Conservation (phyloP, 495 filamentous ascomycete species). For the Aspergillus kassunensis region DNA sequence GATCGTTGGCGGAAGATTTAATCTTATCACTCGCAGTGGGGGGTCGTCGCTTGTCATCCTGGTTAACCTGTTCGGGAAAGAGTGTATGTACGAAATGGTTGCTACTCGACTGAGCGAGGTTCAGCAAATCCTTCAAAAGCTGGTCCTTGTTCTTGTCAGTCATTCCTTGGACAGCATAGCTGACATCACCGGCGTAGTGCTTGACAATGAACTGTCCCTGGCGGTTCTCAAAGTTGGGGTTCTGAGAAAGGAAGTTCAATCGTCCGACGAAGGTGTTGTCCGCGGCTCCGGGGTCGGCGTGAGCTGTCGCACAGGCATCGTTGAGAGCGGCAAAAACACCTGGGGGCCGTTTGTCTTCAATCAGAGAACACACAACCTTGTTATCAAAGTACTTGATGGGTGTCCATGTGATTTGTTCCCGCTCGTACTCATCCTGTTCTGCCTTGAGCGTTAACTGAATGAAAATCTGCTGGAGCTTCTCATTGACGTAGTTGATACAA, state of each 20-base stretch:
- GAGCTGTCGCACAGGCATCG: constrained; percentile 94
- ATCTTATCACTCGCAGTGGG: constrained; percentile 98
- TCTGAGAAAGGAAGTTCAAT: constrained; percentile 79
- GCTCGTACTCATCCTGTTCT: constrained; percentile 96
- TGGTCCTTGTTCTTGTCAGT: constrained; percentile 99
- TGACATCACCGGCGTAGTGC: constrained; percentile 98
- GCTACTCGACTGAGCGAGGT: constrained; percentile 75
- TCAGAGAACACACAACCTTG: constrained; percentile 96
- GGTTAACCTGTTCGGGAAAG: constrained; percentile 92
- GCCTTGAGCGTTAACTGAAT: constrained; percentile 96
- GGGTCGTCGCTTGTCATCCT: constrained; percentile 90
- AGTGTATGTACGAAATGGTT: constrained; percentile 82
- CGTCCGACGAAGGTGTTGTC: constrained; percentile 94
- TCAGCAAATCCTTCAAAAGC: constrained; percentile 88
- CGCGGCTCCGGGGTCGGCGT: constrained; percentile 89
- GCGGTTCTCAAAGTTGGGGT: constrained; percentile 85
- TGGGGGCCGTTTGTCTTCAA: constrained; percentile 86
- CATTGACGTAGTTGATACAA: constrained; percentile 99
- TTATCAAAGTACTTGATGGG: constrained; percentile 99
- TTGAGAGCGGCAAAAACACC: constrained; percentile 96
- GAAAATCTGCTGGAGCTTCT: constrained; percentile 99
- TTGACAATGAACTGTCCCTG: constrained; percentile 98
- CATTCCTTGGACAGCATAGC: constrained; percentile 92
- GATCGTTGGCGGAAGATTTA: constrained; percentile 89
- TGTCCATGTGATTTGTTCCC: constrained; percentile 97